Base-by-base conservation (phyloP, 805 yeast genomes). In the Ogataea populi-albae region DNA sequence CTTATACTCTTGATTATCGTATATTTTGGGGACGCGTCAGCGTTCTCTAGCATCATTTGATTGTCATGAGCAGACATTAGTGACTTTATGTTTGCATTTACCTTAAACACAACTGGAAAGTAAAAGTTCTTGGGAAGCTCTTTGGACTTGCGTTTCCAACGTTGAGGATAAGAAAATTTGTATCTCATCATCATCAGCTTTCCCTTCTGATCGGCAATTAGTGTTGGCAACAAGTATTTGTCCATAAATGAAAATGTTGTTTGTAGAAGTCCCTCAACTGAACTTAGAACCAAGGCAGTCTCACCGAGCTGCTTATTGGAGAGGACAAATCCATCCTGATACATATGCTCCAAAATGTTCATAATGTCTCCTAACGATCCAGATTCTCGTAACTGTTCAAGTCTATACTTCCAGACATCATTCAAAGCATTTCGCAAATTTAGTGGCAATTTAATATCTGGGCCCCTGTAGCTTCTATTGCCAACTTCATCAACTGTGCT, bases 401-500 rank as follows among this genome's bases (percentile, higher is more conserved):
- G 40, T 44, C 56, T 44, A 38, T 40, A 64, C 25, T 43, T 48
- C 71, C 56, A 58, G 20, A 57, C 43, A 25, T 35, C 51, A 44
- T 26, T 40, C 35, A 50, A 50, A 5, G 54, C 54, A 32, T 44
- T 50, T 45, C 34, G 54, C 17, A 55, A 43, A 54, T 43, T 49
- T 31, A 34, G 41, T 30, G 51, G 61, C 25, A 55, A 35, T 11
- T 40, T 41, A 3, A 38, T 40, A 4, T 30, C 23, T 4, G 45
- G 34, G 17, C 31, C 27, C 2, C 26, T 29, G n/a, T 26, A 22
- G 3, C 31, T 28, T 7, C 29, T 20, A 17, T 54, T 19, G 3
- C 25, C 24, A 2, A 17, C 6, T 26, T 52, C 58, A 37, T 54
- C 50, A 24, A 32, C 14, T 12, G 26, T 24, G 7, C 27, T 34